These are phyloP conservation scores for Raphanus sativus DNA, from an alignment of 345 rosid genomes.

Conservation along the genomic window DNA sequence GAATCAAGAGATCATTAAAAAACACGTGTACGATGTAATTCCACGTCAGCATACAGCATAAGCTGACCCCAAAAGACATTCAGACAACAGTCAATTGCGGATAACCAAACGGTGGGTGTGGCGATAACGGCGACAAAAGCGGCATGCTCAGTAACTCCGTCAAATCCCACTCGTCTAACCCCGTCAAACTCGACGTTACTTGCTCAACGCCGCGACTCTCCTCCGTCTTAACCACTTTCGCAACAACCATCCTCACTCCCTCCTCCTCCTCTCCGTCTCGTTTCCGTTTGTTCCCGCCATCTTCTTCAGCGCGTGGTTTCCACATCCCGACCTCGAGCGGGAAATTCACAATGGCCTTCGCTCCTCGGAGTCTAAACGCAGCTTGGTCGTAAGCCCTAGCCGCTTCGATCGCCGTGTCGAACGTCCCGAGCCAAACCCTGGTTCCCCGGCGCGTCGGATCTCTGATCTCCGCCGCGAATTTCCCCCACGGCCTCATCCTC, in stretches of 20 bases:
- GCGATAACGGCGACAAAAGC: constrained; percentile 58
- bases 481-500: constrained; percentile 91
- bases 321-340: constrained; percentile 67
- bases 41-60: constrained; percentile 24
- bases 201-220: constrained; percentile 22
- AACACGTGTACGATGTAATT: not conserved
- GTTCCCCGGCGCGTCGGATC: constrained; percentile 77
- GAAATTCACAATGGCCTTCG: constrained; percentile 84
- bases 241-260: not conserved
- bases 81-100: constrained; percentile 37
- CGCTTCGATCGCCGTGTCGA: constrained; percentile 66
- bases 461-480: constrained; percentile 94
- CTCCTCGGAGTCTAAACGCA: constrained; percentile 73
- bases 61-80: constrained; percentile 6
- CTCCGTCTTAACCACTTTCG: constrained; percentile 36
- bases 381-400: constrained; percentile 87
- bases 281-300: constrained; percentile 46
- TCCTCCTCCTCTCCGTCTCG: constrained; percentile 32
- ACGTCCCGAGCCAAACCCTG: constrained; percentile 89
- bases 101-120: constrained; percentile 39
- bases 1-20: not conserved
- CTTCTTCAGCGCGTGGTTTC: constrained; percentile 30
- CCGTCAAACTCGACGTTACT: constrained; percentile 50
- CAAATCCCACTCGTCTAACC: constrained; percentile 44
- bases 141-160: constrained; percentile 53